Conservation (phyloP, 495 filamentous ascomycete genomes). For the Darksidea phi region DNA sequence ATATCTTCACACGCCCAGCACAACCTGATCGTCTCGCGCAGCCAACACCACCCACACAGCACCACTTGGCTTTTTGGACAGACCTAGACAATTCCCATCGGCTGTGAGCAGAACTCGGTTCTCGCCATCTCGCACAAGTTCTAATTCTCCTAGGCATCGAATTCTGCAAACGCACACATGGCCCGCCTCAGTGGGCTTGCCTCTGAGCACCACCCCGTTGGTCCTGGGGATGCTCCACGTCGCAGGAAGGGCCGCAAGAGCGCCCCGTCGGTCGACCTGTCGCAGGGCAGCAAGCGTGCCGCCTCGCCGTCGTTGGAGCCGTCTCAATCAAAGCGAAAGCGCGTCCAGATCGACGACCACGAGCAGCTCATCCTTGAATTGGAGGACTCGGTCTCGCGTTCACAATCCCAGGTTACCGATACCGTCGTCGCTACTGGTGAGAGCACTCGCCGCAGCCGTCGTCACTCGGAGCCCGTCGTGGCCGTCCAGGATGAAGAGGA, state of each 20-base stretch:
- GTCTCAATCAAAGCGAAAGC: constrained; percentile 14
- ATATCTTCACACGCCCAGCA: not conserved
- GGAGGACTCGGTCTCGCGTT: constrained; percentile 15
- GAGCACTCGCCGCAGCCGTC: not conserved
- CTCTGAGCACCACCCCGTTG: constrained; percentile 30
- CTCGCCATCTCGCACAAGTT: not conserved
- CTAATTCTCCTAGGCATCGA: not conserved
- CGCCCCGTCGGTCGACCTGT: constrained; percentile 5
- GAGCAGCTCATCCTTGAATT: constrained; percentile 28
- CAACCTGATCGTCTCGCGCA: not conserved
- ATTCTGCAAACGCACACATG: not conserved
- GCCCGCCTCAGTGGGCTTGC: constrained; percentile 15
- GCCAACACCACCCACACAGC: not conserved
- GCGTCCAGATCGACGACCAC: constrained; percentile 21
- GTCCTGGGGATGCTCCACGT: constrained; percentile 26
- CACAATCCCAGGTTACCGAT: constrained; percentile 9
- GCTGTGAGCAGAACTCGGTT: not conserved
- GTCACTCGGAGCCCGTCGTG: constrained; percentile 23
- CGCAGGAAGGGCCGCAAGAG: constrained; percentile 12
- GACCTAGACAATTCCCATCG: not conserved
- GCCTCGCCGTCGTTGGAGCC: constrained; percentile 13
- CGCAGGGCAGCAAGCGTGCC: constrained; percentile 9
- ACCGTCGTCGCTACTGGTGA: not conserved
- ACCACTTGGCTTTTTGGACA: not conserved
- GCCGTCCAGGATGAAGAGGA: constrained; percentile 6